These are phyloP conservation scores for Suillus clintonianus DNA, from an alignment of 768 basidiomycete genomes.

Conservation along the genomic window DNA sequence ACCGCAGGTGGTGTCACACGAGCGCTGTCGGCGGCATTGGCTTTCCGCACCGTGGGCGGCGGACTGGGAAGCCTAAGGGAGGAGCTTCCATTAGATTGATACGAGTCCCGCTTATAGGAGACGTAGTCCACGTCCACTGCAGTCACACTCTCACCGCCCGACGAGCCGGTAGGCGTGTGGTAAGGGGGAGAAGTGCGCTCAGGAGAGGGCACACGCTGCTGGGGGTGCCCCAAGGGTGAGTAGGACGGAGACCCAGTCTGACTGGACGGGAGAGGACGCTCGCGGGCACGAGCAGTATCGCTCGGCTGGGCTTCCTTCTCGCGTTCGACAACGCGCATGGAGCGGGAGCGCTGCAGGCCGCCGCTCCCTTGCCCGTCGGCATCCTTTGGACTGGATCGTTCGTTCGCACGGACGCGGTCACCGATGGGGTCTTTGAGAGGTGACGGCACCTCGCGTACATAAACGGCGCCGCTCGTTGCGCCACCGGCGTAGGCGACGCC, in stretches of 20 bases:
- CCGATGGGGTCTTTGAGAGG: conserved; percentile 52
- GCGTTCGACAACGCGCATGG: conserved; percentile 41
- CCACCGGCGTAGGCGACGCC: conserved; percentile 51
- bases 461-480: conserved; percentile 40
- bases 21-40: conserved; percentile 19
- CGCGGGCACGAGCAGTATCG: conserved; percentile 25
- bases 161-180: conserved; percentile 48
- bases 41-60: conserved; percentile 24
- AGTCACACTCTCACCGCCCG: conserved; percentile 46
- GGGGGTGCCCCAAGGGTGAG: conserved; percentile 44
- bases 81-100: conserved; percentile 31
- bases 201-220: conserved; percentile 47
- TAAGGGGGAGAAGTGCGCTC: conserved; percentile 56
- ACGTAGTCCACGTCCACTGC: conserved; percentile 40
- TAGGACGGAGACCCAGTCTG: conserved; percentile 38
- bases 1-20: conserved; percentile 37
- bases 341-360: conserved; percentile 22
- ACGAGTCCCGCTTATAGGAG: conserved; percentile 47
- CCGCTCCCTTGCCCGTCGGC: conserved; percentile 39
- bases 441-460: conserved; percentile 39
- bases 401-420: conserved; percentile 54
- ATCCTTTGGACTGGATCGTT: conserved; percentile 59
- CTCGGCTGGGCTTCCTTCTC: conserved; percentile 43
- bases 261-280: conserved; percentile 34
- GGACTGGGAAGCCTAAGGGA: conserved; percentile 32